Evolutionary conservation across 2,329 filamentous ascomycete species (phyloP).

Genomic region (Alternaria rosae): DNA sequence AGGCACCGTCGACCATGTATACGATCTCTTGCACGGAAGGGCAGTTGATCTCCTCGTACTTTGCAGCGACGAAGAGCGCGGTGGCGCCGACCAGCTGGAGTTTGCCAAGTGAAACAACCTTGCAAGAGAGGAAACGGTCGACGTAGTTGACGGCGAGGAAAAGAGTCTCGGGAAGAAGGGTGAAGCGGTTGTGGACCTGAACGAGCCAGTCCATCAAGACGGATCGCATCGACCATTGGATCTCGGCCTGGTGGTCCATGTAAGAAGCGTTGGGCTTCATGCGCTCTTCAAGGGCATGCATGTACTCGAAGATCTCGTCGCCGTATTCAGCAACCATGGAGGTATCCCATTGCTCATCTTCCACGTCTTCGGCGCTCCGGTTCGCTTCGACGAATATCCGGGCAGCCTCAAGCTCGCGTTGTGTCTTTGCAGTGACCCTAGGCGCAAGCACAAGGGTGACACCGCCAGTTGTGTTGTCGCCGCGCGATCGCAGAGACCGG

Average conservation of each 20-base stretch:
- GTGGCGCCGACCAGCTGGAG: slow-evolving; percentile 96
- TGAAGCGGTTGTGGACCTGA: slow-evolving; percentile 92
- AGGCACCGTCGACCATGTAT: slow-evolving; percentile 96
- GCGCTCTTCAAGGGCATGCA: slow-evolving; percentile 85
- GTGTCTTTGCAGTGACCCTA: slow-evolving; percentile 70
- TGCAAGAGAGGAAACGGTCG: slow-evolving; percentile 92
- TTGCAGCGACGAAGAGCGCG: slow-evolving; percentile 92
- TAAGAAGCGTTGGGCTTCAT: slow-evolving; percentile 91
- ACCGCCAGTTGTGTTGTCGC: slow-evolving; percentile 74
- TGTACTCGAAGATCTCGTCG: slow-evolving; percentile 93
- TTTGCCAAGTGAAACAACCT: slow-evolving; percentile 93
- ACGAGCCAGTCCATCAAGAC: slow-evolving; percentile 98
- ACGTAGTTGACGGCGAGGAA: slow-evolving; percentile 97
- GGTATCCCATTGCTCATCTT: slow-evolving; percentile 90
- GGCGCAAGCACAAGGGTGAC: slow-evolving; percentile 75
- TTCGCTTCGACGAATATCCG: slow-evolving; percentile 71
- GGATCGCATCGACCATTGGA: slow-evolving; percentile 98
- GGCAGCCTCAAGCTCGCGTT: slow-evolving; percentile 75
- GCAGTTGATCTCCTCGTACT: slow-evolving; percentile 99
- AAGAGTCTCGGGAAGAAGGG: slow-evolving; percentile 88
- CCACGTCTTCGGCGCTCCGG: slow-evolving; percentile 74
- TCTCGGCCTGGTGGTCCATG: slow-evolving; percentile 97
- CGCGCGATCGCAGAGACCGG: slow-evolving; percentile 76
- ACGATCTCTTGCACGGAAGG: slow-evolving; percentile 94
- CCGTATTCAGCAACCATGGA: slow-evolving; percentile 98